Evolutionary conservation across 768 basidiomycete genomes (phyloP).

Genomic region (Hebeloma cylindrosporum): DNA sequence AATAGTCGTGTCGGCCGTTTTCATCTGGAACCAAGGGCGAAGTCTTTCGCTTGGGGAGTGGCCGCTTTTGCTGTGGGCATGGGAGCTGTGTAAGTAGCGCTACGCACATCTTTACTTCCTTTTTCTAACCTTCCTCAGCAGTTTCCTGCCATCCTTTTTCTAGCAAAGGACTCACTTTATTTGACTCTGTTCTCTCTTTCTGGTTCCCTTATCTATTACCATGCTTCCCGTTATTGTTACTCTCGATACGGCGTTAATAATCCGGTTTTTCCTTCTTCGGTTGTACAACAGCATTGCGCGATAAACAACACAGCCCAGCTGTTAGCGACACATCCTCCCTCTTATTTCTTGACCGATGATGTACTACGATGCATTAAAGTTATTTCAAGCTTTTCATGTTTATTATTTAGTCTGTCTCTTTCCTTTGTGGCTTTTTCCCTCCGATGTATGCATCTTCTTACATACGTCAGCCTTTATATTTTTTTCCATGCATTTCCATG

Average conservation of each 20-base stretch:
- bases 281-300: conserved; percentile 13
- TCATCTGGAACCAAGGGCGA: conserved; percentile 62
- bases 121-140: conserved; percentile 30
- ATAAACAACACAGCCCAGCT: conserved; percentile 2
- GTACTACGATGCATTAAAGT: neutral
- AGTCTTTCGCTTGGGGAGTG: conserved; percentile 81
- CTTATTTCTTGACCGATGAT: neutral
- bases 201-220: conserved; percentile 14
- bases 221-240: conserved; percentile 17
- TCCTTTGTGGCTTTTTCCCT: too few relatives aligned
- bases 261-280: conserved; percentile 10
- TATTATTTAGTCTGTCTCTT: too few relatives aligned
- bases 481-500: too few relatives aligned
- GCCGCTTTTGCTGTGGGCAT: conserved; percentile 82
- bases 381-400: neutral
- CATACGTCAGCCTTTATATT: too few relatives aligned
- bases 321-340: conserved; percentile 12
- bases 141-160: conserved; percentile 64
- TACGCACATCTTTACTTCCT: neutral
- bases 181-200: conserved; percentile 4
- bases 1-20: conserved; percentile 64
- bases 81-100: conserved; percentile 70
- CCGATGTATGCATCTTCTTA: too few relatives aligned
- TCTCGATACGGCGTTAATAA: conserved; percentile 18
- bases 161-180: conserved; percentile 27